Evolutionary conservation across 805 yeast species (phyloP).

Genomic region (Cyberlindnera bimundalis): DNA sequence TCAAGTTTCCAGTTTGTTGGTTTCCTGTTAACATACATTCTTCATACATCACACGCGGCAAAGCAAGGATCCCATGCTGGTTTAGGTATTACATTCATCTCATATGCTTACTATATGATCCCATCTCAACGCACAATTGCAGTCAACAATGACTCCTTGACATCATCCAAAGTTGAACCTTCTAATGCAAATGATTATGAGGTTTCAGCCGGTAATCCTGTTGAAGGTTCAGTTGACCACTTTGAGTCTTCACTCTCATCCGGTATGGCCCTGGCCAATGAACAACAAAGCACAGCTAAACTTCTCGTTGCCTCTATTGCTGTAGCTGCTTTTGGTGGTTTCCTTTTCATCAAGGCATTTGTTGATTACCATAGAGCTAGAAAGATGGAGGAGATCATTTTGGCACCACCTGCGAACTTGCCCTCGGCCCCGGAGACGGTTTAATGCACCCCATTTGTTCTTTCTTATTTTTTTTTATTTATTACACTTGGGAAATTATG

Average conservation of each 20-base stretch:
- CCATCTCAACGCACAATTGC: constrained; percentile 37
- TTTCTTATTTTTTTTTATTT: too few relatives aligned
- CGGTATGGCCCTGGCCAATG: constrained; percentile 18
- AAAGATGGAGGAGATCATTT: constrained; percentile 63
- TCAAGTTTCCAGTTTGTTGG: constrained; percentile 94
- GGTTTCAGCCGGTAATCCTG: constrained; percentile 28
- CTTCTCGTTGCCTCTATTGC: constrained; percentile 49
- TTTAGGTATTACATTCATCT: constrained; percentile 76
- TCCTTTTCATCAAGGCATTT: constrained; percentile 63
- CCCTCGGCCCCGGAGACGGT: constrained; percentile 10
- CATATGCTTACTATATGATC: constrained; percentile 58
- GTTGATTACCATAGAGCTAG: constrained; percentile 73
- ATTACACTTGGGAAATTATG: too few relatives aligned
- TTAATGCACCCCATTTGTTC: too few relatives aligned
- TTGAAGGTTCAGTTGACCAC: constrained; percentile 27
- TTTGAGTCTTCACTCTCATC: constrained; percentile 23
- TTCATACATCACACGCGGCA: constrained; percentile 97
- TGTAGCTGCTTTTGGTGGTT: constrained; percentile 64
- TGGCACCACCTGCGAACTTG: constrained; percentile 38
- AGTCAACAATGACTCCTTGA: constrained; percentile 20
- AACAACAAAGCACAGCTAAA: constrained; percentile 3
- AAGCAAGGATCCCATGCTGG: constrained; percentile 94
- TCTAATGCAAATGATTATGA: constrained; percentile 57
- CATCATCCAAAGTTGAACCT: constrained; percentile 45
- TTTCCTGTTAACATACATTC: constrained; percentile 79